These are phyloP conservation scores for Syzygium oleosum DNA, from an alignment of 345 rosid species.

Conservation along the genomic window DNA sequence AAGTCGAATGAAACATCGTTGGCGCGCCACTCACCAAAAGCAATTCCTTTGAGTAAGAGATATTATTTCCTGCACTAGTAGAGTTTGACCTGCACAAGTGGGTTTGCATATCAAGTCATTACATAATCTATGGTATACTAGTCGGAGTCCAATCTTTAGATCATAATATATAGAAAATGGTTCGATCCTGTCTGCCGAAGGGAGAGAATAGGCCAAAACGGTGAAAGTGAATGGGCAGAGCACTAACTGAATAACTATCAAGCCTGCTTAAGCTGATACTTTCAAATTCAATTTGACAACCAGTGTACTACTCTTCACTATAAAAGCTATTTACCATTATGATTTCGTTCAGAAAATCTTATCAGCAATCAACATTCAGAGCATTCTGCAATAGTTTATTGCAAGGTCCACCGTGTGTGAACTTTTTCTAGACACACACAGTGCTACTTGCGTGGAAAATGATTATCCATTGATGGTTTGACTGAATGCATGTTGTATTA, in stretches of 20 bases:
- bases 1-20: background rate
- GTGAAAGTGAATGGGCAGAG: background rate
- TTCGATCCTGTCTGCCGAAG: background rate
- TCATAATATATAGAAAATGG: background rate
- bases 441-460: background rate
- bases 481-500: background rate
- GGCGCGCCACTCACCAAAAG: slow-evolving; percentile 24
- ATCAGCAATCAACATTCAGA: background rate
- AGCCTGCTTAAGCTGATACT: background rate
- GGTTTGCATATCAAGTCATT: background rate
- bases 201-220: background rate
- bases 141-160: background rate
- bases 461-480: background rate
- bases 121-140: background rate
- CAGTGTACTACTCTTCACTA: background rate
- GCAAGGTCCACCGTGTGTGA: background rate
- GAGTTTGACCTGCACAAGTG: slow-evolving; percentile 33
- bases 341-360: background rate
- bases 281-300: background rate
- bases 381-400: background rate
- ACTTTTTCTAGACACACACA: background rate
- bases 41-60: slow-evolving; percentile 35
- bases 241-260: background rate
- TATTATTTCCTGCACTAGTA: slow-evolving; percentile 17
- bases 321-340: background rate